phyloP scores from a whole-genome alignment of 306 rosid species.

The Lathyrus tuberosus region DNA sequence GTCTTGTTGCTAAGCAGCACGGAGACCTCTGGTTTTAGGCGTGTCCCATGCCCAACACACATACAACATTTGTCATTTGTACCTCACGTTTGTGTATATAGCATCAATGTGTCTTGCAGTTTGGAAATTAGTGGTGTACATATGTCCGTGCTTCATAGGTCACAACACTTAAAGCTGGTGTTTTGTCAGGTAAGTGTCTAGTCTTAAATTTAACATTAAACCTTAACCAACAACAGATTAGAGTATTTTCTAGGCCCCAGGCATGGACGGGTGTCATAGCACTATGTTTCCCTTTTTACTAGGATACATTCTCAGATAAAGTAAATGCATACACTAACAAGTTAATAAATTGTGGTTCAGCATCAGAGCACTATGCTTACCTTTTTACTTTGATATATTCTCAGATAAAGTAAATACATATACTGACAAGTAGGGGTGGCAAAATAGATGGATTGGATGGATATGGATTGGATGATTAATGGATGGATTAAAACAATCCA shows the following conservation, averaged over 20 bases:
- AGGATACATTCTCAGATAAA: slow-evolving; percentile 23
- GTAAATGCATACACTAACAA: slow-evolving; percentile 15
- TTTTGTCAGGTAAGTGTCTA: slow-evolving; percentile 12
- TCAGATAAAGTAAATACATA: slow-evolving; percentile 25
- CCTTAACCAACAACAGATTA: not conserved
- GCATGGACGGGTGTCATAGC: not conserved
- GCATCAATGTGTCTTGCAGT: not conserved
- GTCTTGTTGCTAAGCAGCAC: not conserved
- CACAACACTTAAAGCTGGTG: not conserved
- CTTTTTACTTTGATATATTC: slow-evolving; percentile 9
- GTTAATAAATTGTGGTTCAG: not conserved
- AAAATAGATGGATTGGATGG: too few relatives aligned
- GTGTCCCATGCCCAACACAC: not conserved
- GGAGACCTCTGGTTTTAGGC: not conserved
- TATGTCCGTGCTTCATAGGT: not conserved
- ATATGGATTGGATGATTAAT: too few relatives aligned
- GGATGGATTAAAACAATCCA: too few relatives aligned
- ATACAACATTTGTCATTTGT: not conserved
- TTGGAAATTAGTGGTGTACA: not conserved
- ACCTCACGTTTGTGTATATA: not conserved
- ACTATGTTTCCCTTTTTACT: not conserved
- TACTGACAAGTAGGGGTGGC: slow-evolving; percentile 4
- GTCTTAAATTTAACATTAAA: not conserved
- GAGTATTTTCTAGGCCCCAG: not conserved
- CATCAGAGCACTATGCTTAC: not conserved